phyloP scores from a whole-genome alignment of 2,329 filamentous ascomycete genomes.

The Bipolaris bicolor region DNA sequence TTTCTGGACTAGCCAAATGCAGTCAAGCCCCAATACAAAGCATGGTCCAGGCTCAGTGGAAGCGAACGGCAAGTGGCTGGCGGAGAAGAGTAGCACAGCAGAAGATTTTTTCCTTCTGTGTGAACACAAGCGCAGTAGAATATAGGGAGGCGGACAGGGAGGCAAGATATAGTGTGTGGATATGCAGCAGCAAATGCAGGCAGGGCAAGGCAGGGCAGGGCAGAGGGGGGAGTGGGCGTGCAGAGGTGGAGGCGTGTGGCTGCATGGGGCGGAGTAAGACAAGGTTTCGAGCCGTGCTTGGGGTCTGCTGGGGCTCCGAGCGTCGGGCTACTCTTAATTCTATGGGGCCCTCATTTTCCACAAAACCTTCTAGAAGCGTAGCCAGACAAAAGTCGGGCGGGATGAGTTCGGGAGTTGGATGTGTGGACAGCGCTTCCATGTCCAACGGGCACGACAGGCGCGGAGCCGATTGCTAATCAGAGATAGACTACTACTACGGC shows the following conservation, averaged over 20 bases:
- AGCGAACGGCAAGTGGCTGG: conserved; percentile 17
- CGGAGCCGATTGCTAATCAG: conserved; percentile 3
- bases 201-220: neutral
- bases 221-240: neutral
- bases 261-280: conserved; percentile 10
- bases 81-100: neutral
- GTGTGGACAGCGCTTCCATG: conserved; percentile 29
- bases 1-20: conserved; percentile 21
- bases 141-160: conserved; percentile 12
- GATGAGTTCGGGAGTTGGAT: conserved; percentile 35
- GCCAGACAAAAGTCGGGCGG: conserved; percentile 36
- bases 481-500: neutral
- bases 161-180: conserved; percentile 4
- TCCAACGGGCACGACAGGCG: conserved; percentile 35
- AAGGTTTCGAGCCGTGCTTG: conserved; percentile 35
- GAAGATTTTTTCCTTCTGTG: conserved; percentile 13
- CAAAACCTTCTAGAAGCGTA: conserved; percentile 47
- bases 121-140: conserved; percentile 3
- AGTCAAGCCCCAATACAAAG: conserved; percentile 16
- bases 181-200: conserved; percentile 18
- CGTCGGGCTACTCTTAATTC: conserved; percentile 21
- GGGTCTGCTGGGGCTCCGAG: conserved; percentile 26
- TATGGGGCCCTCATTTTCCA: conserved; percentile 41
- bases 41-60: conserved; percentile 15
- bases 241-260: conserved; percentile 12